Percentiles rank a stretch among this genome's conserved stretches.
Evolutionary conservation across 805 yeast genomes (phyloP).

Genomic region (Candida stauntonica): DNA sequence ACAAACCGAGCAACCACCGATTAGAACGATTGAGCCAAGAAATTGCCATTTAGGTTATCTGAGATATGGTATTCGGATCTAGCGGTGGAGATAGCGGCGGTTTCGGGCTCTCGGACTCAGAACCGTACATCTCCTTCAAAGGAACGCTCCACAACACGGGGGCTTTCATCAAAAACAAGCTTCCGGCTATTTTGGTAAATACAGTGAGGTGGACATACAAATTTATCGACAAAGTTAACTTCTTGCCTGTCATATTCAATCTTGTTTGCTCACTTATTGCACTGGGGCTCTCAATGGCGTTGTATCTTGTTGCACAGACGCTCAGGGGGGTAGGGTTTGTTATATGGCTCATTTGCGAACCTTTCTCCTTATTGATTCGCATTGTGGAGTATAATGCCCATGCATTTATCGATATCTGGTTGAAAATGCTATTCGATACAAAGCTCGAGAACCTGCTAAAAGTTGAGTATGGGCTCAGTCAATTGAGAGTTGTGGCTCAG

Average conservation of each 20-base stretch:
- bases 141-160: conserved; percentile 4
- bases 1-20: background rate
- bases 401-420: conserved; percentile 18
- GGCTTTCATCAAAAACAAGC: background rate
- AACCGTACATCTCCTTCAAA: conserved; percentile 3
- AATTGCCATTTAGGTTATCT: background rate
- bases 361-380: conserved; percentile 15
- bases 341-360: conserved; percentile 17
- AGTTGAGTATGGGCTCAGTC: conserved; percentile 16
- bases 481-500: conserved; percentile 18
- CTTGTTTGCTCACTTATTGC: background rate
- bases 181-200: background rate
- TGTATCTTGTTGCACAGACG: background rate
- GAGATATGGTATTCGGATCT: background rate
- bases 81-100: background rate
- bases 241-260: background rate
- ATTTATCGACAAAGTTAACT: background rate
- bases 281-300: background rate
- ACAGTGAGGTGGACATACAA: background rate
- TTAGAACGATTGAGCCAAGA: background rate
- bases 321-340: conserved; percentile 2
- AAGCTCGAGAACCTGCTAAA: conserved; percentile 14
- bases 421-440: conserved; percentile 16
- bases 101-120: background rate
- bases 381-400: conserved; percentile 22